Evolutionary conservation across 2,329 filamentous ascomycete species (phyloP), one percentile per base, ranked within the genome.

Genomic region (Exophiala sp.): DNA sequence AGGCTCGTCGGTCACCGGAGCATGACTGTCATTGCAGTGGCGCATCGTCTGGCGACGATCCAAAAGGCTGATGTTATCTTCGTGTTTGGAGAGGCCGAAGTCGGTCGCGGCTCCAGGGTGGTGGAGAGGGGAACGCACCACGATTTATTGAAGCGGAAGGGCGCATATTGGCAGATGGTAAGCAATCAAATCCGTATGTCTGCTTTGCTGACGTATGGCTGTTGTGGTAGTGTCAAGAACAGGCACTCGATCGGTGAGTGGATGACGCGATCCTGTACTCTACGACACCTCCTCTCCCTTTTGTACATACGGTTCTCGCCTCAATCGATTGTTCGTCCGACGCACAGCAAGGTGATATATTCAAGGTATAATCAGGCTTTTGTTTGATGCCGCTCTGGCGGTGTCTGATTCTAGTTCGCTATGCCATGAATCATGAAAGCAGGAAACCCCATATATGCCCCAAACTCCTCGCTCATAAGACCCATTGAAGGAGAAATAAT

Each of bases 31-130:
- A 75, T 94, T 2, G 87, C 87, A 2, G 87, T 94, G 9, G 89
- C 89, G 1, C 89, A 92, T 67, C 77, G 88, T 11, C 74, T 92
- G 45, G 85, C 85, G 0, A 92, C 87, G 10, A 84, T 91, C 16
- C 87, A 88, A 68, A 86, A 91, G 62, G 87, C 88, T 1, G 85
- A 92, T 67, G 74, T 85, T n/a, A 91, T 91, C 39, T 89, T 88
- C 63, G 87, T 92, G 0, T 81, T 94, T 44, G 86, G 87, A 9
- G 78, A 84, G 56, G 83, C 85, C 7, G 61, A 58, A 6, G 45
- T 50, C 6, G 64, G 61, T 1, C 20, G 43, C 8, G 67, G 66
- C 2, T 67, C 66, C 1, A 79, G 68, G 18, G 77, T 87, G 35
- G 72, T 82, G 1, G 83, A 87, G 65, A 70, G 74, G 51, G 84